Conservation (phyloP, 176 grass and related monocot species). For the Hordeum vulgare region MorexV3_pseudomolecules_assembly NC_058520.1:329764578-329765077, state of each 20-base stretch:
- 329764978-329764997: not conserved
- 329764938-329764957: not conserved
- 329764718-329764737: not conserved
- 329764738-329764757: not conserved
- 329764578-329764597: conserved; percentile 94
- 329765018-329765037: conserved; percentile 1
- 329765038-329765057: not conserved
- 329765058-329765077: not conserved
- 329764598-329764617: conserved; percentile 80
- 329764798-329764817: not conserved
- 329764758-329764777: not conserved
- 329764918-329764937: not conserved
- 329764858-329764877: not conserved
- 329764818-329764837: conserved; percentile 8
- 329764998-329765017: conserved; percentile 3
- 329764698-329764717: not conserved
- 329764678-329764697: conserved; percentile 13
- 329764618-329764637: conserved; percentile 73
- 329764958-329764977: not conserved
- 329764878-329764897: not conserved
- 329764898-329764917: no score
- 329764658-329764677: conserved; percentile 51
- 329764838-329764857: not conserved
- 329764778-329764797: not conserved
- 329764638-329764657: conserved; percentile 62